Conservation (phyloP, 495 filamentous ascomycete species). For the Aspergillus cavernicola region DNA sequence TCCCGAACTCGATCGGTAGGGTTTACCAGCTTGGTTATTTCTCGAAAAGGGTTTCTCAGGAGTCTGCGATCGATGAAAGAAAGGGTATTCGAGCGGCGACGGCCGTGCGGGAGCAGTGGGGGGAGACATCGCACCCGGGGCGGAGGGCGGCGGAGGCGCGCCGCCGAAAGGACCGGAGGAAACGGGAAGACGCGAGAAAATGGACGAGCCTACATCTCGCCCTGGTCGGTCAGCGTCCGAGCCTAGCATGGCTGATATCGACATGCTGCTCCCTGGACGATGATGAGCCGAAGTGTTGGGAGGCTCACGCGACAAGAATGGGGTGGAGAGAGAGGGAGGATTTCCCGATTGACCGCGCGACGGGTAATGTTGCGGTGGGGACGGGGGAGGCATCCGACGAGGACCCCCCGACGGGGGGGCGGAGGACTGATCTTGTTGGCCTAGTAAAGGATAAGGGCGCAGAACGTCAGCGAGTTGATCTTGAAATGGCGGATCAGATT, state of each 20-base stretch:
- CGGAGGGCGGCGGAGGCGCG: slow-evolving; percentile 27
- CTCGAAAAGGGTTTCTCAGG: slow-evolving; percentile 57
- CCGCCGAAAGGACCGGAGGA: slow-evolving; percentile 42
- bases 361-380: slow-evolving; percentile 52
- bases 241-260: slow-evolving; percentile 88
- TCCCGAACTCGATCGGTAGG: slow-evolving; percentile 44
- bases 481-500: not conserved
- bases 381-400: slow-evolving; percentile 59
- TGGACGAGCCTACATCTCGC: slow-evolving; percentile 50
- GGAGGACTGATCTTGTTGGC: slow-evolving; percentile 36
- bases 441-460: slow-evolving; percentile 12
- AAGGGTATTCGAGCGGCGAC: slow-evolving; percentile 54
- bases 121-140: slow-evolving; percentile 43
- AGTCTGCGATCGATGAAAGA: slow-evolving; percentile 68
- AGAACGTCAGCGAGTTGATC: slow-evolving; percentile 14
- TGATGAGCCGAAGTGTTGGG: slow-evolving; percentile 43
- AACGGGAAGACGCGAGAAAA: slow-evolving; percentile 51
- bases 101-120: slow-evolving; percentile 40
- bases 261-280: slow-evolving; percentile 79
- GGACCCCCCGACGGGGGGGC: slow-evolving; percentile 42
- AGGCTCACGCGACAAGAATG: slow-evolving; percentile 52
- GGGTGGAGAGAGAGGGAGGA: slow-evolving; percentile 38
- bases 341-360: slow-evolving; percentile 40
- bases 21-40: slow-evolving; percentile 26
- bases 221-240: slow-evolving; percentile 59